Base-by-base conservation (phyloP, 768 basidiomycete species). In the Lentinus brumalis region DNA sequence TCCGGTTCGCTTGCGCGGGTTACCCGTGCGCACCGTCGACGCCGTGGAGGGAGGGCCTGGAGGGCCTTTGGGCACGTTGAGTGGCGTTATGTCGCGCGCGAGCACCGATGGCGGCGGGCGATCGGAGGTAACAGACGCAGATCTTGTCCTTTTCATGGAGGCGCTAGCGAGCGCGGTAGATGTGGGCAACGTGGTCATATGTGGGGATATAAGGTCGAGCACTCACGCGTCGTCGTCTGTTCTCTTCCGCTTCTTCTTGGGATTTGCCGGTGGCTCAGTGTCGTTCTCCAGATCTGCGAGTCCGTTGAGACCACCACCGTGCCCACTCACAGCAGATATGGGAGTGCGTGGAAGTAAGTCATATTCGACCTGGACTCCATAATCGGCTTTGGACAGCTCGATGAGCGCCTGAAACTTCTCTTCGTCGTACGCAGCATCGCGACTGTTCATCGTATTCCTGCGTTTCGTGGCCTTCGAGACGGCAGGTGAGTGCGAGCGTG, bases 371-470 rank as follows among this genome's bases (percentile, higher is more conserved):
- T 88, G 88, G n/a, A 87, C 35, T 7, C 35, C 35, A 35, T 35
- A 35, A 81, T 52, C 82, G 51, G 83, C 83, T 29, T 88, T 89
- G 18, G 87, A 87, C 41, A 84, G 85, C 67, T 89, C 86, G 53
- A 92, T 86, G 55, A 90, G 77, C 68, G 89, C 88, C 71, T 89
- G 88, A 57, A 91, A 72, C 70, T 88, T 93, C 70, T 95, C 91
- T 71, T 96, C 96, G 16, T 55, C 62, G 71, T 94, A 96, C 12
- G 88, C 89, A 15, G 96, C 93, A 73, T 97, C 96, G 59, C 96
- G 81, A 69, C 93, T 96, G 73, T 98, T 98, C 94, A 99, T 96
- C 53, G 97, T 99, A 68, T 93, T 94, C 61, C 97, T 83, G 54
- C 93, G 86, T 77, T 95, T 96, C 42, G 90, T 82, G n/a, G 84